These are phyloP conservation scores for Iberis pinnata DNA, from an alignment of 345 rosid genomes.

Conservation along the genomic window DNA sequence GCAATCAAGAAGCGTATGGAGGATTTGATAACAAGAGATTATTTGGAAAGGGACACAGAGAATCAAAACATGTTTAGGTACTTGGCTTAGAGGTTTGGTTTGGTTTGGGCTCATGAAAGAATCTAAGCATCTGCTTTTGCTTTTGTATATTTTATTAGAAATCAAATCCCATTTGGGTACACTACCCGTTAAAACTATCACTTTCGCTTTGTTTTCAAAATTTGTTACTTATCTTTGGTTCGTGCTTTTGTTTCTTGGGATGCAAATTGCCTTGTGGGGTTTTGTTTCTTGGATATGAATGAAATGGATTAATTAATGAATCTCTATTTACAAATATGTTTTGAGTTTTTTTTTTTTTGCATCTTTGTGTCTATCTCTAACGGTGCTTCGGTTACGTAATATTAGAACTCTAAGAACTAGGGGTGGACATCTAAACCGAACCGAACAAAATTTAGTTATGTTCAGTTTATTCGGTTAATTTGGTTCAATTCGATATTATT, in stretches of 20 bases:
- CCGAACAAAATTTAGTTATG: no score
- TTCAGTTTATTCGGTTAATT: no score
- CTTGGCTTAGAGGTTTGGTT: conserved; percentile 42
- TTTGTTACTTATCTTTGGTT: neutral
- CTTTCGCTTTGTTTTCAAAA: conserved; percentile 16
- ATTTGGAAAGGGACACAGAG: conserved; percentile 85
- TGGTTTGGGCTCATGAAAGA: no score
- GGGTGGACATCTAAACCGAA: no score
- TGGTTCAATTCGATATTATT: no score
- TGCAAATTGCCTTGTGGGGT: no score
- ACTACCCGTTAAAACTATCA: neutral
- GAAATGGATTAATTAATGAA: conserved; percentile 12
- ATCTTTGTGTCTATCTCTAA: no score
- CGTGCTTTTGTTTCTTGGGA: conserved; percentile 9
- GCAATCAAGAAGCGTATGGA: conserved; percentile 94
- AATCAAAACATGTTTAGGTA: conserved; percentile 66
- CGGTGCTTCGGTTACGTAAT: no score
- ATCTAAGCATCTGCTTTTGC: conserved; percentile 21
- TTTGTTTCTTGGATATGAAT: conserved; percentile 6
- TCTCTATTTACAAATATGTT: conserved; percentile 8
- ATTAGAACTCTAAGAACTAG: no score
- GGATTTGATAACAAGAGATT: conserved; percentile 80
- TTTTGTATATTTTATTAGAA: conserved; percentile 21
- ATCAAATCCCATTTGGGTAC: conserved; percentile 20
- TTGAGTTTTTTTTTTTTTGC: no score